Evolutionary conservation across 768 basidiomycete genomes (phyloP).

Genomic region (Lactarius vividus): DNA sequence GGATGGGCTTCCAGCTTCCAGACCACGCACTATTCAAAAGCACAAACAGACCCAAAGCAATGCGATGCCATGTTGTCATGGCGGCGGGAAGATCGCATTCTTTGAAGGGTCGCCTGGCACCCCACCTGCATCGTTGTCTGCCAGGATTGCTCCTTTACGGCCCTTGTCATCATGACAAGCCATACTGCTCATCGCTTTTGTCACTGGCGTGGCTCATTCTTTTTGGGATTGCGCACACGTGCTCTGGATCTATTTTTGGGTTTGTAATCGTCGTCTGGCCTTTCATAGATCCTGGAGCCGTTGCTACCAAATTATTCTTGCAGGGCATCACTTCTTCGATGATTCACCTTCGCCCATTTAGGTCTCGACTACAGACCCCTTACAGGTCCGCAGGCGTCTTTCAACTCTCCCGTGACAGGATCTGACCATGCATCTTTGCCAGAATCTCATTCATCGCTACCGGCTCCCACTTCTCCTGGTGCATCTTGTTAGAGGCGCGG

Average conservation of each 20-base stretch:
- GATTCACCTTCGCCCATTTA: not conserved
- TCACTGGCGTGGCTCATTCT: too few species aligned
- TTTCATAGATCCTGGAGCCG: too few species aligned
- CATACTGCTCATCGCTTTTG: too few species aligned
- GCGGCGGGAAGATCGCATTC: conserved; percentile 82
- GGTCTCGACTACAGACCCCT: not conserved
- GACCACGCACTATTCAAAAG: conserved; percentile 65
- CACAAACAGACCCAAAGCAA: conserved; percentile 87
- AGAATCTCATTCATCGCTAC: not conserved
- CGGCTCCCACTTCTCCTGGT: not conserved
- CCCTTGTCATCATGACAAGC: too few species aligned
- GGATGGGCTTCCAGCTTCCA: conserved; percentile 36
- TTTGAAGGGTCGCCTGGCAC: conserved; percentile 65
- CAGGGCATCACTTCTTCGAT: too few species aligned
- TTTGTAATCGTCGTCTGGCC: too few species aligned
- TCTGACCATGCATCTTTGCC: not conserved
- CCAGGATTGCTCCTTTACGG: conserved; percentile 29
- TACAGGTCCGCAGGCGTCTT: not conserved
- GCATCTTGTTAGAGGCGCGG: too few species aligned
- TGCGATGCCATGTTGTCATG: conserved; percentile 57
- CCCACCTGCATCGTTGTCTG: conserved; percentile 41
- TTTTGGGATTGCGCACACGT: too few species aligned
- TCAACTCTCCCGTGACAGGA: not conserved
- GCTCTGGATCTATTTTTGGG: too few species aligned
- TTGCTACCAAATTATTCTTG: too few species aligned